Evolutionary conservation across 768 basidiomycete species (phyloP), one percentile per base, ranked within the genome.

Genomic region (Phanerochaete sordida): DNA sequence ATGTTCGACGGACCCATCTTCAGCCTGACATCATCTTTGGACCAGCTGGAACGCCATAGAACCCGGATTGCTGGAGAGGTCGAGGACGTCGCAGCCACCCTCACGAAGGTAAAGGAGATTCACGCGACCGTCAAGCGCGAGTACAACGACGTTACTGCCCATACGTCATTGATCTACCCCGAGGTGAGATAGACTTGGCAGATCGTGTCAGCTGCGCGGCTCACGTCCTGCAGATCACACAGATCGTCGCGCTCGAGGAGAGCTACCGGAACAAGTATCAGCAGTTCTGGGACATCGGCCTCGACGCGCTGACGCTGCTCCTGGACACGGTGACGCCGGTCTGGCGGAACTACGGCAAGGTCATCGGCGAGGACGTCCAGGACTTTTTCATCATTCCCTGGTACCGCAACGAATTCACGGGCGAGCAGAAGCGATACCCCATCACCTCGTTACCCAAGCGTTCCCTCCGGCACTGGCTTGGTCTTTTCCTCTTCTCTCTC

Each of bases 331-430:
- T 91, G 15, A 84, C 90, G 0, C 90, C 90, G 0, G 83, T 92
- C 67, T 91, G 90, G 90, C 78, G 90, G 62, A 88, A 81, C 33
- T 90, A 91, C 61, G 90, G 90, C 55, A 90, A 88, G 66, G 82
- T 83, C n/a, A 90, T 92, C 54, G 87, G 88, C 31, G 83, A 89
- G 67, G 90, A 92, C 65, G 79, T 90, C 46, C 84, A 86, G 49
- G 88, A 90, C 62, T 91, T 91, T 68, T 82, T 91, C 60, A 88
- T 92, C 65, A 84, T 92, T 59, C 90, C 90, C 7, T 80, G 89
- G 66, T 92, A 92, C 62, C 83, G 90, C 33, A 90, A 92, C 69
- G 90, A 91, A 68, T 92, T 91, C 68, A 91, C 90, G 0, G 90
- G 90, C 31, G 87, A 90, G 74, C 52, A 83, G 37, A 86, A 87